Conservation (phyloP, 257 asterid species). For the Primulina huaijiensis region DNA sequence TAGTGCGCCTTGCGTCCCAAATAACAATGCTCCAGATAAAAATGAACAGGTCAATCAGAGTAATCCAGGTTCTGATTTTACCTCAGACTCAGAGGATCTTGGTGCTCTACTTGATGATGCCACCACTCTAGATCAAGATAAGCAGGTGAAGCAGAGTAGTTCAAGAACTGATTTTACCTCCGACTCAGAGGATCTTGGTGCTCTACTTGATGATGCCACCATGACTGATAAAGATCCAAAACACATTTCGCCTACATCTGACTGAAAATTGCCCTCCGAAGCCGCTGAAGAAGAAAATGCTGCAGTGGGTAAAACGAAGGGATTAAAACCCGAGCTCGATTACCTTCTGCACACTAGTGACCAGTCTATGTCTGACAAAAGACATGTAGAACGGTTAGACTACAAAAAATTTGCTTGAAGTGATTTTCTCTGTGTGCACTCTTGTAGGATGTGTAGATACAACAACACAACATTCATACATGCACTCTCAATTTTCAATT, state of each 20-base stretch:
- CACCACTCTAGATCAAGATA: conserved; percentile 41
- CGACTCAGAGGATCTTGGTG: conserved; percentile 82
- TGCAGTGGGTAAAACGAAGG: conserved; percentile 33
- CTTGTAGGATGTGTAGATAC: neutral
- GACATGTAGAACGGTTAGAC: conserved; percentile 75
- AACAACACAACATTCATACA: neutral
- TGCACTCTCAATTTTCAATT: neutral
- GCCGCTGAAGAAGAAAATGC: conserved; percentile 31
- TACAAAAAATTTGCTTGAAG: conserved; percentile 75
- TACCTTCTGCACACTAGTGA: conserved; percentile 49
- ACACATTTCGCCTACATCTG: conserved; percentile 26
- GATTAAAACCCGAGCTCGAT: conserved; percentile 53
- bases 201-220: conserved; percentile 47
- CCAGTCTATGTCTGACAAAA: conserved; percentile 51
- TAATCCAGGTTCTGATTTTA: too few species aligned
- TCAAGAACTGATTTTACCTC: conserved; percentile 91
- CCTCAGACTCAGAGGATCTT: too few species aligned
- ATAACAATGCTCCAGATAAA: too few species aligned
- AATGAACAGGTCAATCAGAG: too few species aligned
- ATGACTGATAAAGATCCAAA: conserved; percentile 29
- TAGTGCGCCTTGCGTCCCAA: too few species aligned
- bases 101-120: conserved; percentile 36
- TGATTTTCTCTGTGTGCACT: conserved; percentile 42
- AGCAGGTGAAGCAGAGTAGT: conserved; percentile 47
- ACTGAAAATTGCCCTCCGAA: conserved; percentile 16